Evolutionary conservation across 2,329 filamentous ascomycete genomes (phyloP).

Genomic region (Tolypocladium tropicale): DNA sequence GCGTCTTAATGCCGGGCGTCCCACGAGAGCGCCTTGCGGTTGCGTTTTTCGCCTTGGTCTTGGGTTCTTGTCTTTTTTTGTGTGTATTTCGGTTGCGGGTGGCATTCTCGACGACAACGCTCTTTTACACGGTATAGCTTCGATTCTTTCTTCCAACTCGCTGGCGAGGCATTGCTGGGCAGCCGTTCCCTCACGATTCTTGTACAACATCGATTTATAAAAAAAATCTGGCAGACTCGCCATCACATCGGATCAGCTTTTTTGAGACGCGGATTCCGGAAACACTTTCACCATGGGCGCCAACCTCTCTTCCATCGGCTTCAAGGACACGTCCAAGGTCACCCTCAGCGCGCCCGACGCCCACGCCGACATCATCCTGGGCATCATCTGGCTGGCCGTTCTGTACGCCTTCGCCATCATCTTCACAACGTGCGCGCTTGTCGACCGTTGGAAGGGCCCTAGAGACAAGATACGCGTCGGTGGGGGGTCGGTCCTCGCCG

Average conservation of each 20-base stretch:
- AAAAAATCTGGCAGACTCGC: neutral
- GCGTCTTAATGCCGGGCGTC: neutral
- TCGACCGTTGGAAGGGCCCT: conserved; percentile 31
- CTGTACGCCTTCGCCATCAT: conserved; percentile 30
- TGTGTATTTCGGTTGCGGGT: neutral
- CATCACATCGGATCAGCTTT: neutral
- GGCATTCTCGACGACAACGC: neutral
- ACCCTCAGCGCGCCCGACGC: conserved; percentile 21
- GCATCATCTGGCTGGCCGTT: conserved; percentile 21
- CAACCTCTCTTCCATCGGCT: conserved; percentile 26
- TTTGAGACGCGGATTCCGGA: neutral
- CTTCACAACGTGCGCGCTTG: conserved; percentile 28
- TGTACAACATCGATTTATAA: neutral
- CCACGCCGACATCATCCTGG: conserved; percentile 19
- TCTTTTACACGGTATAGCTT: neutral
- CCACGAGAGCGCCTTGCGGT: neutral
- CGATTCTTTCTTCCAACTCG: neutral
- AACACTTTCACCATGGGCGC: conserved; percentile 20
- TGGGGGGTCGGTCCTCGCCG: conserved; percentile 16
- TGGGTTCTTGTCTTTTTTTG: neutral
- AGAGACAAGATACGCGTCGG: conserved; percentile 21
- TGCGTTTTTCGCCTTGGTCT: neutral
- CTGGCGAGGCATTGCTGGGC: conserved; percentile 1
- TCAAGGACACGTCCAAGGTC: conserved; percentile 25
- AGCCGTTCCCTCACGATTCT: neutral